These are phyloP conservation scores for Rosa persica DNA, from an alignment of 306 rosid species.

Conservation along the genomic window DNA sequence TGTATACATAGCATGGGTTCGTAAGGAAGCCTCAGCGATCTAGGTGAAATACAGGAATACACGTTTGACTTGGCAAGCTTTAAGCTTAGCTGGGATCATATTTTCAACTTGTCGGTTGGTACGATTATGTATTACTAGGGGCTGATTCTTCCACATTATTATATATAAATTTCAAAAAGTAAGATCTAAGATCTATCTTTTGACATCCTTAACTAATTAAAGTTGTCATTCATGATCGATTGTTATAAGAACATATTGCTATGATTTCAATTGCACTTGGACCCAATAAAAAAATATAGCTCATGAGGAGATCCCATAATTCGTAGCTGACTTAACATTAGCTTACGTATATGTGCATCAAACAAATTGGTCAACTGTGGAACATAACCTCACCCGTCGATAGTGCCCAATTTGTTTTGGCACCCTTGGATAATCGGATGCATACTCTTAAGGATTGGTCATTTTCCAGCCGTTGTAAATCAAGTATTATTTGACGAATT, in stretches of 20 bases:
- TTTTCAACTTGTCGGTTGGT: neutral
- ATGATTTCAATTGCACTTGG: neutral
- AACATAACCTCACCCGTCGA: too few species aligned
- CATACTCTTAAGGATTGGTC: too few species aligned
- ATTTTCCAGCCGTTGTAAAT: too few species aligned
- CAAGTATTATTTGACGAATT: too few species aligned
- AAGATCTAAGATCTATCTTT: neutral
- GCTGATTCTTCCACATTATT: neutral
- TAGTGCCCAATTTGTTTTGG: too few species aligned
- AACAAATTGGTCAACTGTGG: too few species aligned
- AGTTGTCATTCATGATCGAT: too few species aligned
- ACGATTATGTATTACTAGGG: neutral
- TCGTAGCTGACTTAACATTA: neutral
- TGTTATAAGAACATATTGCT: neutral
- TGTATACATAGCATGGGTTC: too few species aligned
- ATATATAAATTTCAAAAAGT: conserved; percentile 1
- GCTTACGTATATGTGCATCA: neutral
- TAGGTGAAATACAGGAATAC: neutral
- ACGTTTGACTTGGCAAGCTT: neutral
- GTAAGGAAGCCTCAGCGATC: too few species aligned
- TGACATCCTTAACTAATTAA: neutral
- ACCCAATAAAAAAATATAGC: neutral
- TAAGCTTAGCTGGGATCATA: neutral
- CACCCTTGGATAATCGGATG: too few species aligned
- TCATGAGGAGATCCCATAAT: too few species aligned